Conservation (phyloP, 768 basidiomycete genomes). For the Boletus pseudo-olivaceus region DNA sequence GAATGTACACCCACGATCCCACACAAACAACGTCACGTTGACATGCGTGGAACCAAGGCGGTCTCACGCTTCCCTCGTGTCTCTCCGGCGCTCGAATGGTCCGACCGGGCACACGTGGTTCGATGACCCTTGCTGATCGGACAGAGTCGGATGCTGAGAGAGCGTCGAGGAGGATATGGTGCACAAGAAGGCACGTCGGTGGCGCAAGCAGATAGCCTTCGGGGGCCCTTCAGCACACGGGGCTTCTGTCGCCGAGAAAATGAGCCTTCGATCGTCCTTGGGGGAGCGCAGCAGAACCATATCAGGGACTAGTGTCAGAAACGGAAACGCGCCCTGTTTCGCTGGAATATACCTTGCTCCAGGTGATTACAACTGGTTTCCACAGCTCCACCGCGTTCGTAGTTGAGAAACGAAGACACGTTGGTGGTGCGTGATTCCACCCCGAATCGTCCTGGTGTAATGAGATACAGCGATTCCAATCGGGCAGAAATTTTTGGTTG, state of each 20-base stretch:
- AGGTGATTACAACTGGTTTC: slow-evolving; percentile 98
- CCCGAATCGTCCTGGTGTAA: slow-evolving; percentile 25
- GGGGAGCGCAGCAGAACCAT: slow-evolving; percentile 32
- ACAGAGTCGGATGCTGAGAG: slow-evolving; percentile 19
- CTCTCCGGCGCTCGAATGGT: too few species aligned
- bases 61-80: too few species aligned
- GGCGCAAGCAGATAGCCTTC: slow-evolving; percentile 46
- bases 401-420: slow-evolving; percentile 92
- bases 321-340: slow-evolving; percentile 89
- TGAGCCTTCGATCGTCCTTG: slow-evolving; percentile 52
- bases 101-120: slow-evolving; percentile 38
- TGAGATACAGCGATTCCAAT: too few species aligned
- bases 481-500: background rate
- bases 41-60: too few species aligned
- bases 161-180: slow-evolving; percentile 45
- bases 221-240: slow-evolving; percentile 62
- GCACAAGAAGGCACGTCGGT: slow-evolving; percentile 75
- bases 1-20: too few species aligned
- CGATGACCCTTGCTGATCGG: slow-evolving; percentile 28
- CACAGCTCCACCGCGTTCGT: slow-evolving; percentile 97
- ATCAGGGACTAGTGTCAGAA: slow-evolving; percentile 50
- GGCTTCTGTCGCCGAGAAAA: slow-evolving; percentile 65
- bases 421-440: slow-evolving; percentile 61
- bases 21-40: too few species aligned
- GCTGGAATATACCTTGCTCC: slow-evolving; percentile 96